These are phyloP conservation scores for Abelmoschus esculentus DNA, from an alignment of 345 rosid genomes.

Conservation along the genomic window DNA sequence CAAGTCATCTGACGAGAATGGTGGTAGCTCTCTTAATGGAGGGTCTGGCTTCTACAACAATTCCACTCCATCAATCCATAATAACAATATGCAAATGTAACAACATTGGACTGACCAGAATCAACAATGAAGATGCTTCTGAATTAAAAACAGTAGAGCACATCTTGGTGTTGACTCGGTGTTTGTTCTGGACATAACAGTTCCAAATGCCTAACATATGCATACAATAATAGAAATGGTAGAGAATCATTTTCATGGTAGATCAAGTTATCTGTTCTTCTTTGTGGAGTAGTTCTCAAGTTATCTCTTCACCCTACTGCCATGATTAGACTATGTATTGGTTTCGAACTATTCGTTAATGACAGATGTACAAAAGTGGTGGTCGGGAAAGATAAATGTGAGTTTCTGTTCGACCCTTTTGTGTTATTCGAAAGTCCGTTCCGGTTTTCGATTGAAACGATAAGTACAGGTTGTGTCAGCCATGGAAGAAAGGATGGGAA, in stretches of 20 bases:
- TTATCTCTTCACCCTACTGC: slow-evolving; percentile 2
- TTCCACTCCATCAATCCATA: slow-evolving; percentile 39
- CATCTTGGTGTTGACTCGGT: not conserved
- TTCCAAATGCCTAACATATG: slow-evolving; percentile 16
- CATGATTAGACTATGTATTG: not conserved
- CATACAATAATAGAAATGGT: slow-evolving; percentile 7
- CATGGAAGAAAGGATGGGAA: not conserved
- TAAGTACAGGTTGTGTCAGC: slow-evolving; percentile 1
- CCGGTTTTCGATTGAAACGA: slow-evolving; percentile 38
- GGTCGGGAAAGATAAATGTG: slow-evolving; percentile 73
- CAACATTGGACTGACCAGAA: slow-evolving; percentile 50
- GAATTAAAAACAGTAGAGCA: not conserved
- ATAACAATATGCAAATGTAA: slow-evolving; percentile 52
- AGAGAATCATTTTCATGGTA: slow-evolving; percentile 10
- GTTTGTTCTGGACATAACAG: slow-evolving; percentile 9
- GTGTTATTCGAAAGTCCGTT: slow-evolving; percentile 65
- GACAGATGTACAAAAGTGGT: slow-evolving; percentile 43
- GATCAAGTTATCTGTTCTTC: slow-evolving; percentile 3
- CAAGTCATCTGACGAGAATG: slow-evolving; percentile 60
- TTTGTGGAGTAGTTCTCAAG: slow-evolving; percentile 10
- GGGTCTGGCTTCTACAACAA: slow-evolving; percentile 30
- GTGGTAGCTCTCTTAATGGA: slow-evolving; percentile 48
- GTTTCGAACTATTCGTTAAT: not conserved
- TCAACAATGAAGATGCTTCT: slow-evolving; percentile 33
- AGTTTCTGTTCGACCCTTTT: slow-evolving; percentile 56